These are phyloP conservation scores for Saccharomyces uvarum DNA, from an alignment of 1,139 yeast species.

Conservation along the genomic window DNA sequence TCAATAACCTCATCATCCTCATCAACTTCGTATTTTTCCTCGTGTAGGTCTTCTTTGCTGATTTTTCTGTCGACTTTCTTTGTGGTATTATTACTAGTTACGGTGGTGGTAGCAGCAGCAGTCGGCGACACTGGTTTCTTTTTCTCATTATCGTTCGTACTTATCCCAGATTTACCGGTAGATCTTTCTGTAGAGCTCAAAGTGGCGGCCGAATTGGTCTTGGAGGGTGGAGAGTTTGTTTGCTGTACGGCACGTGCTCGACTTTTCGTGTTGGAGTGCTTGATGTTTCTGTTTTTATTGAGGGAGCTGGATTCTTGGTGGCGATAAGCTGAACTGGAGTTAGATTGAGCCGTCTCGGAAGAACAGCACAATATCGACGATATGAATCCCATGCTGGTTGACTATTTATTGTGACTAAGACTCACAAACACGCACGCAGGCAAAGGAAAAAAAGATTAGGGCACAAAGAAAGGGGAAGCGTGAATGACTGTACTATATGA, in stretches of 20 bases:
- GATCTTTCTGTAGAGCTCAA: background rate
- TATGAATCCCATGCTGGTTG: slow-evolving; percentile 5
- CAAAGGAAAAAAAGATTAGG: background rate
- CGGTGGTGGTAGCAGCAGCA: background rate
- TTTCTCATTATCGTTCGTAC: background rate
- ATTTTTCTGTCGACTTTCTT: background rate
- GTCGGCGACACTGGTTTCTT: background rate
- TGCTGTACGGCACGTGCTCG: background rate
- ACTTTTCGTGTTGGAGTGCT: background rate
- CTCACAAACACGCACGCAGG: background rate
- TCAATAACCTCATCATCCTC: slow-evolving; percentile 2
- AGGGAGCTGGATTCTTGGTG: background rate
- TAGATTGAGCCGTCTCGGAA: slow-evolving; percentile 2
- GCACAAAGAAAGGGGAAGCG: background rate
- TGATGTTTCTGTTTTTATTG: background rate
- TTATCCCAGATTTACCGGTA: background rate
- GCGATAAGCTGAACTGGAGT: background rate
- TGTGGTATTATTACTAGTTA: background rate
- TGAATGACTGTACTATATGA: background rate
- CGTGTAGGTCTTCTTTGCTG: slow-evolving; percentile 2
- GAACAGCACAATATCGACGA: slow-evolving; percentile 8
- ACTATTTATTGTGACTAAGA: background rate
- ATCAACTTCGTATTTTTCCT: slow-evolving; percentile 3
- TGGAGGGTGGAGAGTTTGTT: background rate
- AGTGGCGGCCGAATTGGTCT: background rate